Evolutionary conservation across 1,284 basidiomycete genomes (phyloP).

Genomic region (Heterobasidion irregulare): DNA sequence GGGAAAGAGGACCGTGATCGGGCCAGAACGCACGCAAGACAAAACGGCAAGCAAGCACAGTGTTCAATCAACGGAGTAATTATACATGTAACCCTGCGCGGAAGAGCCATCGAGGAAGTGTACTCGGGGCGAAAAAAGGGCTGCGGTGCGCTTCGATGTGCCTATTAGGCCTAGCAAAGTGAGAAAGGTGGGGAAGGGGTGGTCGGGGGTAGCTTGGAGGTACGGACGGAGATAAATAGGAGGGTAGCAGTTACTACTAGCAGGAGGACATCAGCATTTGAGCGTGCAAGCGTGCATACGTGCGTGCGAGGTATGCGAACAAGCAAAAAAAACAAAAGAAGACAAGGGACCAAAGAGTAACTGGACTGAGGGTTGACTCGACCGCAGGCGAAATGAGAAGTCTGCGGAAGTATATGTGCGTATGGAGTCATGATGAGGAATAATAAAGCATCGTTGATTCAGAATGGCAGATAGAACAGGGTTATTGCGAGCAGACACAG

Average conservation of each 20-base stretch:
- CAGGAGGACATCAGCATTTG: not conserved
- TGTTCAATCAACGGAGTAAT: not conserved
- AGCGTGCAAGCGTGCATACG: not conserved
- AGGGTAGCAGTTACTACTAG: not conserved
- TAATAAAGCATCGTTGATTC: not conserved
- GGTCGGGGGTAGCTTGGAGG: too few relatives aligned
- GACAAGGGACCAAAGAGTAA: not conserved
- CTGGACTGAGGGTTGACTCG: not conserved
- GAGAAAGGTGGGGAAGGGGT: not conserved
- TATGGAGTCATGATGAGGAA: not conserved
- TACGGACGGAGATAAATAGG: not conserved
- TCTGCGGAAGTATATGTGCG: too few relatives aligned
- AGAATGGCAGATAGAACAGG: not conserved
- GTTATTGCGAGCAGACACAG: not conserved
- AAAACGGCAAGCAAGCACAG: too few relatives aligned
- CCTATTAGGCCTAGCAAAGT: not conserved
- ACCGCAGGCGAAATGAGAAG: too few relatives aligned
- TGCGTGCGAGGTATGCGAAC: not conserved
- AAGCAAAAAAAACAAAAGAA: not conserved
- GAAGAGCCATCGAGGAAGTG: not conserved
- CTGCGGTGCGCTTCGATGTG: not conserved
- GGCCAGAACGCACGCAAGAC: too few relatives aligned
- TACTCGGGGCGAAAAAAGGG: not conserved
- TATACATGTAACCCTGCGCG: not conserved
- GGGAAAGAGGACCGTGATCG: too few relatives aligned